A percentile compares a stretch with the other conserved stretches of the same genome.
These are phyloP conservation scores for Eutrema japonicum DNA, from an alignment of 345 rosid genomes.

Conservation along the genomic window DNA sequence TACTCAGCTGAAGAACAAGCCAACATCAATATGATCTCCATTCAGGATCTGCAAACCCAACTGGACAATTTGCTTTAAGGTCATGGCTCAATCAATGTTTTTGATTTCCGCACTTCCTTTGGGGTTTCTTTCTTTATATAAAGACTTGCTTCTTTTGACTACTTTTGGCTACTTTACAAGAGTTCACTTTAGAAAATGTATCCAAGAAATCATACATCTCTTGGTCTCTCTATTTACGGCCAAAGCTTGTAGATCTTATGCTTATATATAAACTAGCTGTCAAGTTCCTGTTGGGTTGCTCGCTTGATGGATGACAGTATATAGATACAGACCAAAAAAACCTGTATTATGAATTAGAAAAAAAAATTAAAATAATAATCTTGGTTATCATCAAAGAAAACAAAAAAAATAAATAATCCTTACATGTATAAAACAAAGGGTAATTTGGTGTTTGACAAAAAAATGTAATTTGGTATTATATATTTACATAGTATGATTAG, in stretches of 20 bases:
- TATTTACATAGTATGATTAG: neutral
- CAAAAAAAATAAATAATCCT: no score
- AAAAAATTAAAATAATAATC: neutral
- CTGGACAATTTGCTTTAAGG: slow-evolving; percentile 70
- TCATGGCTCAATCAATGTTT: slow-evolving; percentile 13
- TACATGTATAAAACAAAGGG: no score
- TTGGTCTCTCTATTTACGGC: neutral
- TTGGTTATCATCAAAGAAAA: neutral
- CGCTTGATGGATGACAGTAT: neutral
- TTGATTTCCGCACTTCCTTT: neutral
- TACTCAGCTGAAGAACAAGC: slow-evolving; percentile 75
- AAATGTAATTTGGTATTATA: neutral
- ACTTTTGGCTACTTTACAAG: slow-evolving; percentile 32
- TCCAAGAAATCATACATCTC: slow-evolving; percentile 11
- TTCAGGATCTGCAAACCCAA: slow-evolving; percentile 69
- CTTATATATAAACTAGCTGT: neutral
- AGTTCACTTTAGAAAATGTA: slow-evolving; percentile 17
- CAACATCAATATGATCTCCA: slow-evolving; percentile 65
- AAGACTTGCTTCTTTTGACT: slow-evolving; percentile 1
- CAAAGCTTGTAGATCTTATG: slow-evolving; percentile 13
- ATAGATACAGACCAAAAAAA: neutral
- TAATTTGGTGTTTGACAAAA: no score
- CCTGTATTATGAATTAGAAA: neutral
- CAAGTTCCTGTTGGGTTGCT: neutral
- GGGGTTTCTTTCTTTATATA: neutral